phyloP scores from a whole-genome alignment of 108 stramenopile genomes.

The Nitzschia inconspicua region DNA sequence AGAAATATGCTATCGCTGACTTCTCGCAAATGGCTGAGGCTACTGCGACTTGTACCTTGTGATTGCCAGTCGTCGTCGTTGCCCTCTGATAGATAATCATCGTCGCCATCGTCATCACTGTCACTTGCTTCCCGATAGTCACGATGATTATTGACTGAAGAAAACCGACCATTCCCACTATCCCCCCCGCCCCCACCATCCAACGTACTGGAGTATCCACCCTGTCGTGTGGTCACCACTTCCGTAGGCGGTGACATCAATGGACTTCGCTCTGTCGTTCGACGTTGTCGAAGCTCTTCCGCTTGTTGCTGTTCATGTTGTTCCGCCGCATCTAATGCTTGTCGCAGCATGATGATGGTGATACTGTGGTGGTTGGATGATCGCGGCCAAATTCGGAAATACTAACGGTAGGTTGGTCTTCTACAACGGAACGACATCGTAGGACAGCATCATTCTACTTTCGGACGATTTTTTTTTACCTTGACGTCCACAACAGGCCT shows the following conservation, averaged over 20 bases:
- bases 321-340: constrained; percentile 7
- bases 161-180: too few relatives aligned
- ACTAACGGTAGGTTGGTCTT: too few relatives aligned
- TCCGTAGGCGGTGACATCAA: not conserved
- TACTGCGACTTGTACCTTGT: not conserved
- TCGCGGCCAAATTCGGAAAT: too few relatives aligned
- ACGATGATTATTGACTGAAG: not conserved
- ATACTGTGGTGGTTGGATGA: too few relatives aligned
- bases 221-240: not conserved
- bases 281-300: not conserved
- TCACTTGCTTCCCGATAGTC: not conserved
- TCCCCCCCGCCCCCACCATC: too few relatives aligned
- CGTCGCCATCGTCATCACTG: constrained; percentile 29
- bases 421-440: too few relatives aligned
- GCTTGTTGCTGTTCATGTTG: constrained; percentile 3
- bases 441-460: too few relatives aligned
- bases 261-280: not conserved
- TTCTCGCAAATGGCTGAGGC: not conserved
- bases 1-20: not conserved
- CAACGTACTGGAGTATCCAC: not conserved
- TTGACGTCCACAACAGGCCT: too few relatives aligned
- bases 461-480: too few relatives aligned
- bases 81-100: constrained; percentile 12
- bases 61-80: constrained; percentile 8
- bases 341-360: constrained; percentile 9